Percentiles rank a stretch among this genome's conserved stretches.
Evolutionary conservation across 345 rosid species (phyloP).

Genomic region (Fremontodendron californicum): DNA sequence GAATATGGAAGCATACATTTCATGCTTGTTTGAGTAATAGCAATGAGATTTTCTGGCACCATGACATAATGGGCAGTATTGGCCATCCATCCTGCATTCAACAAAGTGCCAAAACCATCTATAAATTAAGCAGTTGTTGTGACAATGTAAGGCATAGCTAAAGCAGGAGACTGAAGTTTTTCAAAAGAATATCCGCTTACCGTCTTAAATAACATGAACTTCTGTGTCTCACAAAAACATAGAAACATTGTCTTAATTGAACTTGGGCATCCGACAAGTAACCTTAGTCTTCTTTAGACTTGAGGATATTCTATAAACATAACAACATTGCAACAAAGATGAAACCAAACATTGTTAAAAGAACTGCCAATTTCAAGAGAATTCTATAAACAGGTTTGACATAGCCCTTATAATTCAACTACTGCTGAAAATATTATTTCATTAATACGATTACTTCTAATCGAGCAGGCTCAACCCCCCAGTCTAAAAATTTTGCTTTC

Average conservation of each 20-base stretch:
- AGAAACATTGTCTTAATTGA: neutral
- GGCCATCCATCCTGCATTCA: neutral
- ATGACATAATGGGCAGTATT: neutral
- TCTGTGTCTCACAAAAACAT: neutral
- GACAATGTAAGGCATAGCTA: neutral
- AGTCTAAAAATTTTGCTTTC: too few relatives aligned
- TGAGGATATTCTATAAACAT: too few relatives aligned
- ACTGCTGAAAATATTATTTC: neutral
- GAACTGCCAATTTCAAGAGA: neutral
- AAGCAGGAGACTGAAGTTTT: neutral
- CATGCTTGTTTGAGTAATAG: too few relatives aligned
- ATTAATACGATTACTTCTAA: neutral
- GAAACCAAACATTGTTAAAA: neutral
- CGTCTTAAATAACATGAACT: neutral
- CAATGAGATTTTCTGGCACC: too few relatives aligned
- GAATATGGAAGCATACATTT: too few relatives aligned
- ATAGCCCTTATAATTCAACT: too few relatives aligned
- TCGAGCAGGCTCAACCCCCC: too few relatives aligned
- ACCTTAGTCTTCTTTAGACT: neutral
- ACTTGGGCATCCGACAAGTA: neutral
- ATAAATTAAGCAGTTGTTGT: too few relatives aligned
- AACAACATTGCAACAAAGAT: neutral
- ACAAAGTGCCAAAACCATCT: too few relatives aligned
- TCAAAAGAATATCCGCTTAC: neutral
- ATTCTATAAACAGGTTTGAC: neutral